These are phyloP conservation scores for Maudiozyma barnettii DNA, from an alignment of 805 yeast genomes.

Conservation along the genomic window DNA sequence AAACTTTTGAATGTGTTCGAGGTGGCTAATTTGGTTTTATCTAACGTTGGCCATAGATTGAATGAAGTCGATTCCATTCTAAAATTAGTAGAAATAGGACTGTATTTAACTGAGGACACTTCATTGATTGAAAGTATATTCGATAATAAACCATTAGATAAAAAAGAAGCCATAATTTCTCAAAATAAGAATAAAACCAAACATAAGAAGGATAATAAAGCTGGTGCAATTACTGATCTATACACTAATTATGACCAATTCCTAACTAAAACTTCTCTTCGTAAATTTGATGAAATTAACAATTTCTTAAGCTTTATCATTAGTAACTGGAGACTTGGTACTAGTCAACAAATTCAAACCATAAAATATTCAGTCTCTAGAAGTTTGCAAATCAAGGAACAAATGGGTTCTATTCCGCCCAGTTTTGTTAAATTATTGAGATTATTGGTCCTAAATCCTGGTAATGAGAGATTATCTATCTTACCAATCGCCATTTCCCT, in stretches of 20 bases:
- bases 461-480: slow-evolving; percentile 49
- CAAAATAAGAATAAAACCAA: slow-evolving; percentile 30
- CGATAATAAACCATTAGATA: slow-evolving; percentile 10
- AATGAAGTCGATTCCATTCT: slow-evolving; percentile 44
- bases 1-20: slow-evolving; percentile 19
- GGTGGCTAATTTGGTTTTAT: slow-evolving; percentile 12
- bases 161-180: slow-evolving; percentile 9
- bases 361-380: slow-evolving; percentile 36
- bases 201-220: slow-evolving; percentile 36
- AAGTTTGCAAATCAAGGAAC: slow-evolving; percentile 26
- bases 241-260: slow-evolving; percentile 58
- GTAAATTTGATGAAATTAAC: slow-evolving; percentile 26
- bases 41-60: slow-evolving; percentile 31
- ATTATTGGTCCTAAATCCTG: slow-evolving; percentile 59
- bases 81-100: slow-evolving; percentile 50
- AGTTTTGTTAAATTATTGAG: slow-evolving; percentile 36
- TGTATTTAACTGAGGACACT: slow-evolving; percentile 32
- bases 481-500: slow-evolving; percentile 59
- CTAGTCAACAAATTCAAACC: slow-evolving; percentile 56
- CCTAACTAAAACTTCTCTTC: slow-evolving; percentile 31
- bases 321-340: slow-evolving; percentile 42
- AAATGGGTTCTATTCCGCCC: slow-evolving; percentile 22
- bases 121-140: slow-evolving; percentile 22
- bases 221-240: slow-evolving; percentile 53
- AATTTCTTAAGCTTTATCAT: slow-evolving; percentile 43